Evolutionary conservation across 2,329 filamentous ascomycete species (phyloP).

Genomic region (Paecilomyces variotii): DNA sequence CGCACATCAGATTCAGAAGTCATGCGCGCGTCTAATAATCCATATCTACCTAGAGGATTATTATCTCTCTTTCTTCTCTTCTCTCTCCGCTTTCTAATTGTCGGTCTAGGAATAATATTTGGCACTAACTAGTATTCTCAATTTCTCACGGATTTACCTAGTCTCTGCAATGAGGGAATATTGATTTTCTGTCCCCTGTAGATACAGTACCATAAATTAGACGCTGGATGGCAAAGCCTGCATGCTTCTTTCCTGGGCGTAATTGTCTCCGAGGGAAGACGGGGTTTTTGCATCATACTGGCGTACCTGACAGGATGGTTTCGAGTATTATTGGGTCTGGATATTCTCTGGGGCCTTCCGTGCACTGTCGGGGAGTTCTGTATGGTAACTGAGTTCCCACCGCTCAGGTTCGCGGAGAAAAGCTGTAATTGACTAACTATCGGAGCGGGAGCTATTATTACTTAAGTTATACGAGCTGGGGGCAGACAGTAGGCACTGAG

Average conservation of each 20-base stretch:
- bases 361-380: neutral
- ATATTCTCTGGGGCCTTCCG: neutral
- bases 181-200: too few relatives aligned
- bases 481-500: too few relatives aligned
- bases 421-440: too few relatives aligned
- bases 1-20: neutral
- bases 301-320: neutral
- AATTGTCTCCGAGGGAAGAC: neutral
- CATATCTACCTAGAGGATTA: neutral
- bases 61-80: neutral
- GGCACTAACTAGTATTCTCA: too few relatives aligned
- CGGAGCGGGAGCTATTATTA: too few relatives aligned
- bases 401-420: neutral
- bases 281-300: neutral
- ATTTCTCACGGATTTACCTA: too few relatives aligned
- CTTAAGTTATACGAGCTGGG: neutral
- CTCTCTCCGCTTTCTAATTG: neutral
- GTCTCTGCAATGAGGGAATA: too few relatives aligned
- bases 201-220: too few relatives aligned
- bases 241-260: neutral
- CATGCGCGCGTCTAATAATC: neutral
- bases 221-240: neutral
- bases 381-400: neutral
- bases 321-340: neutral
- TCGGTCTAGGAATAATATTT: too few relatives aligned